Conservation (phyloP, 129 eudicot genomes). For the Lactuca saligna region DNA sequence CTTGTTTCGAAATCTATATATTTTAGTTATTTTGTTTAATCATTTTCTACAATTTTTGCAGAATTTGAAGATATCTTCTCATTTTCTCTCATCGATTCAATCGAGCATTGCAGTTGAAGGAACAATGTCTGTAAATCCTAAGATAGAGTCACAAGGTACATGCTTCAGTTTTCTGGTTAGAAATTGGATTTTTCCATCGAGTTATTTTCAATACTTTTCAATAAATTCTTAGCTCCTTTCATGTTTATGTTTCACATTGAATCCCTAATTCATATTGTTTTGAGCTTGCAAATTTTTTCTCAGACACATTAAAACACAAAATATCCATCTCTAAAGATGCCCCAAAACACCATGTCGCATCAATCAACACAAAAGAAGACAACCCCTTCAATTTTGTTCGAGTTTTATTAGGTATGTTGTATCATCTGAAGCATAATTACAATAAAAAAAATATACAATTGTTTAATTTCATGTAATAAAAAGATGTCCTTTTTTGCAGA, state of each 20-base stretch:
- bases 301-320: conserved; percentile 36
- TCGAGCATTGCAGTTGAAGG: conserved; percentile 8
- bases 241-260: not conserved
- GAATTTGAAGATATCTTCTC: conserved; percentile 16
- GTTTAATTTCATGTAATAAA: conserved; percentile 5
- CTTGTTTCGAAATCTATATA: not conserved
- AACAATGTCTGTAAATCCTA: conserved; percentile 36
- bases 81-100: conserved; percentile 13
- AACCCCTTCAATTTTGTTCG: conserved; percentile 51
- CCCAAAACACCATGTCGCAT: conserved; percentile 21
- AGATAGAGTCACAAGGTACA: conserved; percentile 30
- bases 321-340: conserved; percentile 34
- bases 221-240: not conserved
- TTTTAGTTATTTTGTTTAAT: not conserved
- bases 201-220: not conserved
- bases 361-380: conserved; percentile 37
- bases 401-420: conserved; percentile 45
- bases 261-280: not conserved
- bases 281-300: conserved; percentile 15
- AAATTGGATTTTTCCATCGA: not conserved
- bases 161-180: not conserved
- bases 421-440: conserved; percentile 1
- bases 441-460: conserved; percentile 2
- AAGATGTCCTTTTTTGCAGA: conserved; percentile 42
- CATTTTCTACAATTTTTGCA: not conserved